A percentile compares a stretch with the other conserved stretches of the same genome.
These are phyloP conservation scores for Biscutella auriculata DNA, from an alignment of 441 rosid species.

Conservation along the genomic window DNA sequence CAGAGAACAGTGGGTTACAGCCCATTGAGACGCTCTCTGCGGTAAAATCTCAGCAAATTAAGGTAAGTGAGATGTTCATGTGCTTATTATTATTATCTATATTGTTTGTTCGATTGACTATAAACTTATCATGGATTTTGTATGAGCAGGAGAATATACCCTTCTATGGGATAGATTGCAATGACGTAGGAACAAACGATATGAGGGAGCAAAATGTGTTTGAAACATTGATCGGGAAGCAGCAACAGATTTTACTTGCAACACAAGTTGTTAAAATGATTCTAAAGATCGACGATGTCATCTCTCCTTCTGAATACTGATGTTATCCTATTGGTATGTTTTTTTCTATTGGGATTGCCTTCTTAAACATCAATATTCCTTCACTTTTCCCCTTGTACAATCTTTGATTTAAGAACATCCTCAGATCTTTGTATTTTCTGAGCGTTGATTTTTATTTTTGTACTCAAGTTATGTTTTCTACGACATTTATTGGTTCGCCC, in stretches of 20 bases:
- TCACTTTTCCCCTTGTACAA: background rate
- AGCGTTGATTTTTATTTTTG: too few species aligned
- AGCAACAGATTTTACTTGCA: conserved; percentile 89
- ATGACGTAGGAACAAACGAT: conserved; percentile 86
- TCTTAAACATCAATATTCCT: background rate
- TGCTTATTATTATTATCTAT: background rate
- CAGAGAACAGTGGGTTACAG: conserved; percentile 92
- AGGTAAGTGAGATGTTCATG: conserved; percentile 39
- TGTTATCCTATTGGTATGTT: background rate
- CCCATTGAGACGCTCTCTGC: conserved; percentile 91
- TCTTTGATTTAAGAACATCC: background rate
- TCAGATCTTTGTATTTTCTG: background rate
- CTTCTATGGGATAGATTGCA: conserved; percentile 82
- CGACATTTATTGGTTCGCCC: too few species aligned
- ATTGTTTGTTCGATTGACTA: background rate
- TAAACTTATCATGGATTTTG: background rate
- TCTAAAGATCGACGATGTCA: conserved; percentile 93
- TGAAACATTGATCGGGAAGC: conserved; percentile 89
- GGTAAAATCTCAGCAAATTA: conserved; percentile 82
- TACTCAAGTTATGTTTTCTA: too few species aligned
- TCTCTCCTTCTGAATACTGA: conserved; percentile 73
- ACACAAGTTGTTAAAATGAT: conserved; percentile 99
- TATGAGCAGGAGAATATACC: conserved; percentile 69
- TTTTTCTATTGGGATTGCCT: background rate
- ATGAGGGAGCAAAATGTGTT: conserved; percentile 87